Evolutionary conservation across 2,329 filamentous ascomycete genomes (phyloP), one percentile per base, ranked within the genome.

Genomic region (Xylaria sp.): DNA sequence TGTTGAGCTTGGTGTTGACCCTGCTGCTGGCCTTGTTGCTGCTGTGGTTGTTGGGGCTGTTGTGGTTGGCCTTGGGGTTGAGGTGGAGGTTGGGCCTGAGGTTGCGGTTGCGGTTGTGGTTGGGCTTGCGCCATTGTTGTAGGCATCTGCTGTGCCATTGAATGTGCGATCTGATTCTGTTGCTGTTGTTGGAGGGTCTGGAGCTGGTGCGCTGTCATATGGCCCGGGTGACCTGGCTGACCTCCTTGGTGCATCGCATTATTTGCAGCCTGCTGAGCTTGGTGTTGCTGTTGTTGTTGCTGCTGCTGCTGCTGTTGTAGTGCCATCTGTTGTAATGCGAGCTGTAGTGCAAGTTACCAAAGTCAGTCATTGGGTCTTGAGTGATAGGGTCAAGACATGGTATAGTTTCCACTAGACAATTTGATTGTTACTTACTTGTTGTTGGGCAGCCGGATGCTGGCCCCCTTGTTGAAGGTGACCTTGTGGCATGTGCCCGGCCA

Each of bases 401-500:
- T n/a, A 48, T n/a, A n/a, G 51, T 4, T 57, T 31, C 46, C 17
- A 26, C 15, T 20, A 54, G 3, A n/a, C 17, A 44, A 54, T 31
- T 17, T n/a, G 11, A 44, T 10, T 11, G 23, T 31, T 10, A 49
- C 73, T 66, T 74, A 77, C 76, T 65, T 78, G 76, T 58, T 77
- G 77, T 20, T 73, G 71, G 40, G 71, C 53, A 23, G 68, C 73
- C 49, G 73, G 75, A 60, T 78, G 77, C 49, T 77, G 76, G 26
- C 67, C 73, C n/a, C 76, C 76, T 60, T 77, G 77, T 31, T 71
- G 71, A 49, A 78, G 75, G 68, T 82, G 77, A 56, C 79, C 77
- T 54, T 79, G 80, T 59, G 82, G 82, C 38, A 86, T 76, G 74
- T 84, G 82, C 57, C 80, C 80, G 26, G 82, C 81, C 44, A 84